Conservation (phyloP, 176 grass and related monocot genomes). For the Rhipidocladum racemiflorum region DNA sequence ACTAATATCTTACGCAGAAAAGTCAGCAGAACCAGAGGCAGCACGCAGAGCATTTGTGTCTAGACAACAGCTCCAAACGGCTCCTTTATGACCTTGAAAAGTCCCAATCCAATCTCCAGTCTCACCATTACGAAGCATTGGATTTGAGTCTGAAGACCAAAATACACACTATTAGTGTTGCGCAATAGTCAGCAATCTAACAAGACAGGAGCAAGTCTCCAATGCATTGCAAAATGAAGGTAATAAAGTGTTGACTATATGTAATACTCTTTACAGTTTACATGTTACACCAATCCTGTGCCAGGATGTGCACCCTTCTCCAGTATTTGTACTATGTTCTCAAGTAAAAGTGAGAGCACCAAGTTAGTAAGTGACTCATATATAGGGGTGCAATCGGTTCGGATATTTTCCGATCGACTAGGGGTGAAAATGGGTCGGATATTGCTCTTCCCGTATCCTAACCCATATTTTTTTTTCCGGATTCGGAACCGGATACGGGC, state of each 20-base stretch:
- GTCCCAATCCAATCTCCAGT: slow-evolving; percentile 99
- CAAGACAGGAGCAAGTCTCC: background rate
- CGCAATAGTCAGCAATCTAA: background rate
- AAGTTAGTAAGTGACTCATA: background rate
- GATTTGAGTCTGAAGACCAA: slow-evolving; percentile 69
- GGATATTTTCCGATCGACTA: no score
- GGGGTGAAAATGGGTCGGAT: no score
- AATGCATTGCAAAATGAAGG: slow-evolving; percentile 5
- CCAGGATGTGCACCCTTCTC: background rate
- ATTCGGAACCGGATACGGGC: no score
- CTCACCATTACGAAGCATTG: slow-evolving; percentile 98
- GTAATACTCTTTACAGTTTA: background rate
- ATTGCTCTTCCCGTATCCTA: no score
- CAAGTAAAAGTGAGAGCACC: background rate
- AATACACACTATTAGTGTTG: background rate
- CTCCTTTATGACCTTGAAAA: slow-evolving; percentile 98
- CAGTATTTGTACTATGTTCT: background rate
- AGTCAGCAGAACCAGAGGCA: slow-evolving; percentile 94
- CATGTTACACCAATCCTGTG: background rate
- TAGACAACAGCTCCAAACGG: slow-evolving; percentile 96
- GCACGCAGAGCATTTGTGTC: slow-evolving; percentile 83
- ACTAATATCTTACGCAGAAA: slow-evolving; percentile 74
- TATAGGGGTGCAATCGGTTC: no score
- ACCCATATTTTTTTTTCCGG: no score
- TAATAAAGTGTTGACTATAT: background rate